Percentiles rank a stretch among this genome's conserved stretches.
phyloP scores from a whole-genome alignment of 768 basidiomycete genomes.

The Dendrothele bispora region DNA sequence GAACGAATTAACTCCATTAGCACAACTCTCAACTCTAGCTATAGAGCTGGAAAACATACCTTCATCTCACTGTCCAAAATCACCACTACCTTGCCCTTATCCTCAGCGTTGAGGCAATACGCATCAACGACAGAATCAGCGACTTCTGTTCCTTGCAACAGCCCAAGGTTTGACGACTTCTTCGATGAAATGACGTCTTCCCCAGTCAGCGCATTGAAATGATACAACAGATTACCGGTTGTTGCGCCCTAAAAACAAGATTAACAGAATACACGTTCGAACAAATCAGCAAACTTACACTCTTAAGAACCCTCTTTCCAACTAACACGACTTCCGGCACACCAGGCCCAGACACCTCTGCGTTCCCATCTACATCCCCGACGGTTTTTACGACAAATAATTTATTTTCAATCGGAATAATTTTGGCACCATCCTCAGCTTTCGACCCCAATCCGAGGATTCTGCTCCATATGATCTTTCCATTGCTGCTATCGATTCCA shows the following conservation, averaged over 20 bases:
- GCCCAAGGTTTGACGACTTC: constrained; percentile 27
- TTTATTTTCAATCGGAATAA: constrained; percentile 54
- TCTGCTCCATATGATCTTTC: constrained; percentile 77
- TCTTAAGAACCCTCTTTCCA: constrained; percentile 58
- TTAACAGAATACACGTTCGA: constrained; percentile 4
- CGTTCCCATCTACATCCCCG: constrained; percentile 36
- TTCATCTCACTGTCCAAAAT: constrained; percentile 78
- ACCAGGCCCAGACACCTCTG: constrained; percentile 6
- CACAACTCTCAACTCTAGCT: too few species aligned
- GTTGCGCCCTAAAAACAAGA: constrained; percentile 39
- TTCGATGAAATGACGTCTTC: constrained; percentile 48
- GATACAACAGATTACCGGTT: constrained; percentile 74
- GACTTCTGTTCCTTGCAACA: constrained; percentile 60
- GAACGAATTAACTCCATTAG: too few species aligned
- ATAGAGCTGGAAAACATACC: constrained; percentile 49
- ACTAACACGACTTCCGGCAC: constrained; percentile 62
- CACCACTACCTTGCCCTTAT: constrained; percentile 52
- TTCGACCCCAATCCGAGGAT: constrained; percentile 71
- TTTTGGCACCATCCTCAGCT: constrained; percentile 48
- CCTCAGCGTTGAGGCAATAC: constrained; percentile 46
- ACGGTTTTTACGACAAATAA: constrained; percentile 56
- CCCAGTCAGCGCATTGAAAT: constrained; percentile 80
- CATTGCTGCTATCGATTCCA: constrained; percentile 79
- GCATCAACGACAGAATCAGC: constrained; percentile 63
- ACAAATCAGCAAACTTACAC: constrained; percentile 42